Percentiles rank a stretch among this genome's conserved stretches.
Conservation (phyloP, 129 eudicot genomes). For the Chrysanthemum seticuspe region DNA sequence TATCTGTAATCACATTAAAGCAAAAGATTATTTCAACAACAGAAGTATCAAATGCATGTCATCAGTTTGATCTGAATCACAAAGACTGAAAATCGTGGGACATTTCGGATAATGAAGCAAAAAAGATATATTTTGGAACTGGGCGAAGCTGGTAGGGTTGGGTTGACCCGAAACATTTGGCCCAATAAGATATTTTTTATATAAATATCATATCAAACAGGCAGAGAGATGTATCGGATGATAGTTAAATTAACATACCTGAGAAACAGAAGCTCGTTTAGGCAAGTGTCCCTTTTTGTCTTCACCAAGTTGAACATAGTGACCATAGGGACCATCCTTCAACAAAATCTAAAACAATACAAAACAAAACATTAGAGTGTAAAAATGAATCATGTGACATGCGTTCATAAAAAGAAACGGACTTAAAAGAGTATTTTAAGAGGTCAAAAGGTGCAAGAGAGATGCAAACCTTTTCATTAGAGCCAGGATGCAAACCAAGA, state of each 20-base stretch:
- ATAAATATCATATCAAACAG: too few species aligned
- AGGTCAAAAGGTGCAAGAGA: constrained; percentile 15
- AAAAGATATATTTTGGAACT: too few species aligned
- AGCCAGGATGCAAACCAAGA: constrained; percentile 73
- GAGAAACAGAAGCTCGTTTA: constrained; percentile 73
- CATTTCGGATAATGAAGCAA: too few species aligned
- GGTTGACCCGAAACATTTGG: too few species aligned
- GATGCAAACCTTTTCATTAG: constrained; percentile 71
- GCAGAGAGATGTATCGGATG: too few species aligned
- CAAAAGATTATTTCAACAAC: background rate
- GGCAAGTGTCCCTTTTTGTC: constrained; percentile 83
- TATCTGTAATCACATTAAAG: constrained; percentile 37
- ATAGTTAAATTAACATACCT: constrained; percentile 30
- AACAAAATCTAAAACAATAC: constrained; percentile 50
- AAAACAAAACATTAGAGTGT: background rate
- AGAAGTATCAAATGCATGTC: background rate
- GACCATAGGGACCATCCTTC: constrained; percentile 94
- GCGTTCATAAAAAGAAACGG: background rate
- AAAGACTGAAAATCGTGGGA: too few species aligned
- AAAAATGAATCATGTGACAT: background rate
- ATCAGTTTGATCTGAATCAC: background rate
- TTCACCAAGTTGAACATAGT: constrained; percentile 95
- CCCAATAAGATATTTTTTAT: too few species aligned
- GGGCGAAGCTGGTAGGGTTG: too few species aligned
- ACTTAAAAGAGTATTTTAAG: constrained; percentile 13